Percentiles rank a stretch among this genome's conserved stretches.
phyloP scores from a whole-genome alignment of 164 flowering plant genomes.

The Pachysandra terminalis region DNA sequence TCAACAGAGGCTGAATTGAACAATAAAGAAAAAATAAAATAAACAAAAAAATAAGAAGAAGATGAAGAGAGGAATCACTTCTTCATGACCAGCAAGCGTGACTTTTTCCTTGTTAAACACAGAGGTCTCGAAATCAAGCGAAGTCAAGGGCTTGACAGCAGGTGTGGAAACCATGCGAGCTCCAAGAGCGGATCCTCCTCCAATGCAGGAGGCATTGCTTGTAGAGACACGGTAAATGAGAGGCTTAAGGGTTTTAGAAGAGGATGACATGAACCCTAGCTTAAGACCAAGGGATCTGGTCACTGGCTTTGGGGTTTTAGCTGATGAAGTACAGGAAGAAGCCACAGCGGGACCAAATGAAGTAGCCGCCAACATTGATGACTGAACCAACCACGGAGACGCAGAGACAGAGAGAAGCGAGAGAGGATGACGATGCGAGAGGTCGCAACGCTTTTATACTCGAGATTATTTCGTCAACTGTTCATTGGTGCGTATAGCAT shows the following conservation, averaged over 20 bases:
- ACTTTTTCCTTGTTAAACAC: slow-evolving; percentile 70
- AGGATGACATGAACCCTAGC: neutral
- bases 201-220: neutral
- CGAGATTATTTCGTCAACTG: too few species aligned
- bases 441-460: too few species aligned
- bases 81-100: slow-evolving; percentile 32
- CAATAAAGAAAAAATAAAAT: too few species aligned
- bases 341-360: slow-evolving; percentile 1
- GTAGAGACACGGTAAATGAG: slow-evolving; percentile 1
- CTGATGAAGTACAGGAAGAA: neutral
- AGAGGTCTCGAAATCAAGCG: slow-evolving; percentile 63
- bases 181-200: slow-evolving; percentile 8
- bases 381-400: too few species aligned
- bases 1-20: too few species aligned
- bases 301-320: slow-evolving; percentile 2
- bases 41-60: neutral
- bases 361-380: slow-evolving; percentile 10
- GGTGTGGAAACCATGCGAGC: slow-evolving; percentile 34
- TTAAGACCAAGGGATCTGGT: slow-evolving; percentile 3
- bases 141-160: slow-evolving; percentile 20
- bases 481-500: too few species aligned
- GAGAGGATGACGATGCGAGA: too few species aligned
- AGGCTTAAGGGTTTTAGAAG: slow-evolving; percentile 13
- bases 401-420: too few species aligned
- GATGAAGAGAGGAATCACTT: too few species aligned